Evolutionary conservation across 2,329 filamentous ascomycete genomes (phyloP).

Genomic region (Lachnellula occidentalis): DNA sequence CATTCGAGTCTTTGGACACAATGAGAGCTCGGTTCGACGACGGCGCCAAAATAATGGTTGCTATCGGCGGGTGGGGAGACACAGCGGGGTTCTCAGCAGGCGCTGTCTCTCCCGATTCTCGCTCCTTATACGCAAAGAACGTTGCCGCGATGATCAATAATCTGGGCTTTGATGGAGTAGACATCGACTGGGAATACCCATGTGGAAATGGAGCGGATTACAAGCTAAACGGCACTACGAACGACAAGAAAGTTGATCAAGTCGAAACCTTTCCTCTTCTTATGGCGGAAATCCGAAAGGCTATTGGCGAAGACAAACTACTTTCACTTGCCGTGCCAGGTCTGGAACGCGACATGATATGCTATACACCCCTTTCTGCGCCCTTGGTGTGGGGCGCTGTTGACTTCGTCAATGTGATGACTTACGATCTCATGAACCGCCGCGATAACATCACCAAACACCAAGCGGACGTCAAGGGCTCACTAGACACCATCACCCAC

Average conservation of each 20-base stretch:
- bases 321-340: conserved; percentile 67
- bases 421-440: conserved; percentile 66
- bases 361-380: conserved; percentile 52
- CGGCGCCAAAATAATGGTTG: conserved; percentile 61
- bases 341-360: conserved; percentile 59
- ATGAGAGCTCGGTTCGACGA: conserved; percentile 32
- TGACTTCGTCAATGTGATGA: conserved; percentile 66
- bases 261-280: conserved; percentile 59
- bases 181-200: conserved; percentile 49
- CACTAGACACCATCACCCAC: conserved; percentile 48
- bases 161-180: conserved; percentile 60
- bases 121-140: conserved; percentile 57
- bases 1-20: conserved; percentile 13
- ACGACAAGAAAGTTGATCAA: conserved; percentile 54
- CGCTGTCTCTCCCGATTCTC: conserved; percentile 44
- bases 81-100: conserved; percentile 55
- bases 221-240: conserved; percentile 48
- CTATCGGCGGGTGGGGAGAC: conserved; percentile 72
- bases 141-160: conserved; percentile 55
- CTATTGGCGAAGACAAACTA: conserved; percentile 50
- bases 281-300: conserved; percentile 50
- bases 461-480: conserved; percentile 56
- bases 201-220: conserved; percentile 68
- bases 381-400: conserved; percentile 53
- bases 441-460: conserved; percentile 59